Conservation (phyloP, 148 eudicot species). For the Cornus suecica region DNA sequence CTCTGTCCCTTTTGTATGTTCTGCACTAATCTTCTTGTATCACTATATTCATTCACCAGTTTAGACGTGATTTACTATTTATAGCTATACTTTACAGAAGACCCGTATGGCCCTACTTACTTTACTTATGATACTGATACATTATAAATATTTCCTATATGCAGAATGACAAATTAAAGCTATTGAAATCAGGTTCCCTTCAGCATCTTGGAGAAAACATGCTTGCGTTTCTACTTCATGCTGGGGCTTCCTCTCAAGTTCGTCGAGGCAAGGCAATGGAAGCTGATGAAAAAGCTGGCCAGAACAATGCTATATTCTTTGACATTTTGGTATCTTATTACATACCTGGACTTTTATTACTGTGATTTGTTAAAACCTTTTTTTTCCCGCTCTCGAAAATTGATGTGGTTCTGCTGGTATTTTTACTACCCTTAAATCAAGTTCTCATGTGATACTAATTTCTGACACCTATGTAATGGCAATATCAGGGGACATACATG, state of each 20-base stretch:
- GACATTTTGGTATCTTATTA: conserved; percentile 71
- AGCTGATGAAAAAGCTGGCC: conserved; percentile 25
- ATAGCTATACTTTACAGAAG: too few relatives aligned
- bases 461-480: conserved; percentile 11
- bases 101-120: too few relatives aligned
- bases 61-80: too few relatives aligned
- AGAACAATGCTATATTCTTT: conserved; percentile 72
- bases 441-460: conserved; percentile 1
- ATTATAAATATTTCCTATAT: conserved; percentile 6
- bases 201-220: conserved; percentile 99
- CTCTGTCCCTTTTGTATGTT: too few relatives aligned
- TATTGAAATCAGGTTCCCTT: conserved; percentile 83
- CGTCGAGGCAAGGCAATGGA: conserved; percentile 39
- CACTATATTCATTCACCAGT: too few relatives aligned
- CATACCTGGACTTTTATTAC: not conserved
- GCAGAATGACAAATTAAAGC: conserved; percentile 93
- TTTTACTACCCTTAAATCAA: not conserved
- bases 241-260: conserved; percentile 61
- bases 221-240: conserved; percentile 79
- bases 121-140: not conserved
- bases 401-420: not conserved
- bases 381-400: not conserved
- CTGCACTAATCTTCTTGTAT: too few relatives aligned
- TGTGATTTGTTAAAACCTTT: conserved; percentile 17
- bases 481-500: conserved; percentile 82